Percentiles rank a stretch among this genome's conserved stretches.
These are phyloP conservation scores for Mrakia blollopis DNA, from an alignment of 768 basidiomycete species.

Conservation along the genomic window DNA sequence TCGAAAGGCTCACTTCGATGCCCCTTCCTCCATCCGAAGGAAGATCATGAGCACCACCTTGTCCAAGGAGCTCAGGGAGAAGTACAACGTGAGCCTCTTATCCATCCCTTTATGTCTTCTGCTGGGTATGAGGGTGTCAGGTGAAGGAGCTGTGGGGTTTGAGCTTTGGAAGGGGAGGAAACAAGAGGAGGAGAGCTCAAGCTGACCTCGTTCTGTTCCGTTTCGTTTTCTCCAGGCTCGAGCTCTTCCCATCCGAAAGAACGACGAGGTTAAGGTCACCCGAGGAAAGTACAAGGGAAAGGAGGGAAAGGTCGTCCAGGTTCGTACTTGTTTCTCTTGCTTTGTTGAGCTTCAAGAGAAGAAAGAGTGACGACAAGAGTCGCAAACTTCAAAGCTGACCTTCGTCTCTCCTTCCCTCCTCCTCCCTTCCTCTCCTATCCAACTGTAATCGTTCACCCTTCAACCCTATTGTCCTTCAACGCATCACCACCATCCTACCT, in stretches of 20 bases:
- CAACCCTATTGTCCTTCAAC: not conserved
- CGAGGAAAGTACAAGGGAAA: constrained; percentile 98
- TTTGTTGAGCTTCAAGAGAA: not conserved
- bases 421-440: not conserved
- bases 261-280: constrained; percentile 86
- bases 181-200: not conserved
- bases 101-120: too few species aligned
- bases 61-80: constrained; percentile 85
- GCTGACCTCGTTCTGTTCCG: not conserved
- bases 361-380: not conserved
- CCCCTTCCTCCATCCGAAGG: constrained; percentile 89
- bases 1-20: constrained; percentile 95
- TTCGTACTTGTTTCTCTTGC: constrained; percentile 31
- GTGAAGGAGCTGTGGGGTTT: not conserved
- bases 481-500: not conserved
- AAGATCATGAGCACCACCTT: constrained; percentile 97
- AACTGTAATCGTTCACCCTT: not conserved
- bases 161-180: not conserved
- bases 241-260: constrained; percentile 91
- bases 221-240: constrained; percentile 57
- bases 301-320: constrained; percentile 87
- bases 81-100: constrained; percentile 86
- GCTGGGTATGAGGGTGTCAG: too few species aligned
- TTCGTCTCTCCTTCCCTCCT: not conserved
- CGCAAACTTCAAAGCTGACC: not conserved